A percentile compares a stretch with the other conserved stretches of the same genome.
phyloP scores from a whole-genome alignment of 768 basidiomycete species.

The Roridomyces roridus region DNA sequence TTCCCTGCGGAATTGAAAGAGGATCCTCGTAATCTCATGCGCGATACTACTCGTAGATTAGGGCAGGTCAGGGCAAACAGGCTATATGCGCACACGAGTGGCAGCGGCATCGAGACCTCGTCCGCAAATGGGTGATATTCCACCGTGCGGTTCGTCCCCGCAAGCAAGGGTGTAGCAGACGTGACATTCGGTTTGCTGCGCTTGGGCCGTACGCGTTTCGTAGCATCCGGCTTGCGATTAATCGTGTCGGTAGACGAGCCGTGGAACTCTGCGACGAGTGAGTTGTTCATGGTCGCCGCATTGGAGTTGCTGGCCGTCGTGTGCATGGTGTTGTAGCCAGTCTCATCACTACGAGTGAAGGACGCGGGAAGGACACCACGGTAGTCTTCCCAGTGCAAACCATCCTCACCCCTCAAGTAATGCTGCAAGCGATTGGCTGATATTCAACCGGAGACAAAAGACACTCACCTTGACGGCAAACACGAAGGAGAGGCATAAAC shows the following conservation, averaged over 20 bases:
- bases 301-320: slow-evolving; percentile 44
- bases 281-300: slow-evolving; percentile 43
- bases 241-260: slow-evolving; percentile 44
- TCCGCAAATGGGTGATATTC: slow-evolving; percentile 66
- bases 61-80: not conserved
- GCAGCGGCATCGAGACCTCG: slow-evolving; percentile 76
- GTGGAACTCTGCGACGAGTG: slow-evolving; percentile 29
- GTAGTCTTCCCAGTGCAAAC: slow-evolving; percentile 72
- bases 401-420: slow-evolving; percentile 87
- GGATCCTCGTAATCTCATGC: slow-evolving; percentile 72
- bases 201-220: slow-evolving; percentile 73
- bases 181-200: slow-evolving; percentile 66
- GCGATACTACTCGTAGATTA: slow-evolving; percentile 61
- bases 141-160: slow-evolving; percentile 56
- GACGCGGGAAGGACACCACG: slow-evolving; percentile 67
- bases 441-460: slow-evolving; percentile 22
- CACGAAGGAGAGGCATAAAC: slow-evolving; percentile 72
- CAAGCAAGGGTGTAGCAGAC: slow-evolving; percentile 68
- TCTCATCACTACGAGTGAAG: slow-evolving; percentile 55
- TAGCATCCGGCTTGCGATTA: slow-evolving; percentile 49
- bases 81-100: slow-evolving; percentile 63
- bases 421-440: slow-evolving; percentile 40
- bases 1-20: slow-evolving; percentile 80
- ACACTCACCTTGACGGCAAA: slow-evolving; percentile 61
- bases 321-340: slow-evolving; percentile 44